Base-by-base conservation (phyloP, 2,329 filamentous ascomycete genomes). In the Apiospora koreana region DNA sequence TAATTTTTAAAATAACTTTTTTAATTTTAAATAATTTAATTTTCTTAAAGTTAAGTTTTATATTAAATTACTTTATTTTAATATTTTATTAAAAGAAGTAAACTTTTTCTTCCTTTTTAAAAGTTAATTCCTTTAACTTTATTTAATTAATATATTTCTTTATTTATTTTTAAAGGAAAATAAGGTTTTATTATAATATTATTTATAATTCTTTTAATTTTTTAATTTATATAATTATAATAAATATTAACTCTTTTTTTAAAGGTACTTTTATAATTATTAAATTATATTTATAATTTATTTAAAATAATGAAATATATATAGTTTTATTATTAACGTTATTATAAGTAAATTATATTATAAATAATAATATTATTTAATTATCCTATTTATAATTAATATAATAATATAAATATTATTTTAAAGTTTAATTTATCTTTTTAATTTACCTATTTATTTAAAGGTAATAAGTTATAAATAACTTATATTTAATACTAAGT, bases 341-440 rank as follows among this genome's bases (percentile, higher is more conserved):
- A 69, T 71, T 73, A 68, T 71, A 71, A 10, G n/a, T 16, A 42
- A 71, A 65, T 48, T 73, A 66, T 69, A 64, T 28, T 70, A 43
- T 65, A 43, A 46, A 50, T 70, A 71, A 58, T 70, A 71, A 46
- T 66, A 48, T 42, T n/a, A 69, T 10, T 43, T 64, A 73, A 45
- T 69, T 71, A 43, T 69, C 41, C 66, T 69, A 66, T 43, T 64
- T 23, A 31, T 68, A 70, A 48, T 67, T 67, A 69, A 72, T 62
- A 66, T 69, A 69, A 28, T 28, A 64, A 43, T 31, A n/a, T 68
- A 72, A 38, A 21, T 73, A 72, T 28, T 70, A 42, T 68, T 73
- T 43, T 2, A 68, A 35, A 28, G 42, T 66, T 28, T 72, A 48
- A 64, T 69, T 71, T 46, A 68, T 70, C 35, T 41, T n/a, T 70